Percentiles rank a stretch among this genome's conserved stretches.
Evolutionary conservation across 352 stramenopile genomes (phyloP).

Genomic region (Globisporangium emineosum): DNA sequence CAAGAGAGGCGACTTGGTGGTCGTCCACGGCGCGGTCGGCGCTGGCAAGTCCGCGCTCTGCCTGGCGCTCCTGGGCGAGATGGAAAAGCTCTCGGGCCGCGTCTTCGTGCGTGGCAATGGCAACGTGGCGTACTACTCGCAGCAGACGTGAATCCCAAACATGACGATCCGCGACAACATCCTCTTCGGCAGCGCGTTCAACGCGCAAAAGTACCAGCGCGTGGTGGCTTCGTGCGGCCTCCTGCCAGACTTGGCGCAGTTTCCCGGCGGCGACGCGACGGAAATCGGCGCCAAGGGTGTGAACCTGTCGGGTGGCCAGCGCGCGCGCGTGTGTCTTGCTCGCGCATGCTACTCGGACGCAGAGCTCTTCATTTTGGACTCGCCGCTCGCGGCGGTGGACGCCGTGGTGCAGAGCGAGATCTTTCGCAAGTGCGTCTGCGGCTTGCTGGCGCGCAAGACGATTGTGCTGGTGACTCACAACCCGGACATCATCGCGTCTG

Average conservation of each 20-base stretch:
- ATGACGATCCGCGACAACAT: constrained; percentile 6
- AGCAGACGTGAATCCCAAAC: constrained; percentile 2
- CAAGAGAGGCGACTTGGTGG: not conserved
- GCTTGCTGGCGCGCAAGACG: constrained; percentile 23
- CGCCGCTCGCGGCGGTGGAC: constrained; percentile 88
- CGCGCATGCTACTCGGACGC: constrained; percentile 5
- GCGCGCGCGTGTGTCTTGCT: not conserved
- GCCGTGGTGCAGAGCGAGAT: constrained; percentile 87
- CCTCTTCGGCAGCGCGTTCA: not conserved
- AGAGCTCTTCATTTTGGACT: constrained; percentile 77
- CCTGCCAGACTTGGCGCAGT: not conserved
- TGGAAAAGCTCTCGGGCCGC: not conserved
- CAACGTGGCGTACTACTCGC: not conserved
- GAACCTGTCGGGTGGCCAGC: constrained; percentile 5
- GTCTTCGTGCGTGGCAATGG: not conserved
- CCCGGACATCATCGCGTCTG: not conserved
- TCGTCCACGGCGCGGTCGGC: constrained; percentile 1
- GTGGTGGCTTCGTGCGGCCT: not conserved
- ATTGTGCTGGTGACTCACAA: constrained; percentile 23
- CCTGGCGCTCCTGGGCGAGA: not conserved
- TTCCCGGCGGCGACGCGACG: not conserved
- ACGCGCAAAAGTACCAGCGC: not conserved
- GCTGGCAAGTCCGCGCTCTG: constrained; percentile 1
- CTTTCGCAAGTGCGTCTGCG: constrained; percentile 36
- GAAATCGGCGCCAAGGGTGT: not conserved